Percentiles rank a stretch among this genome's conserved stretches.
Evolutionary conservation across 148 eudicot genomes (phyloP).

Genomic region (Heliosperma pusillum): DNA sequence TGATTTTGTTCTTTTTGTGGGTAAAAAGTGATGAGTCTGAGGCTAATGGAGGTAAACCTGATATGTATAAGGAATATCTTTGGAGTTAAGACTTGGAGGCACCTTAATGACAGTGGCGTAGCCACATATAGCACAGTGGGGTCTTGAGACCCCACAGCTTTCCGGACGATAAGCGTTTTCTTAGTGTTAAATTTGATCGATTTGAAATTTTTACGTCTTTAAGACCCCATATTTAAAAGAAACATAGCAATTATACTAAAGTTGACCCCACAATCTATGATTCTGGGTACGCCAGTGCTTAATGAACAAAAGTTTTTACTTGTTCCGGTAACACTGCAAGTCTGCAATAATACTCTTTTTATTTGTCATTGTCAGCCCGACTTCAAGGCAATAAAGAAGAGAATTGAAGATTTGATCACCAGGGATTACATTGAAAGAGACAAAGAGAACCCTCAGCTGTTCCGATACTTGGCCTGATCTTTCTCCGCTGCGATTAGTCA

Average conservation of each 20-base stretch:
- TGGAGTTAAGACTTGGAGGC: not conserved
- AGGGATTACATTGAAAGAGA: conserved; percentile 48
- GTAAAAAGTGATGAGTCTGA: not conserved
- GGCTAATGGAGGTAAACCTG: not conserved
- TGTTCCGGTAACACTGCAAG: not conserved
- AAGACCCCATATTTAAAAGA: too few relatives aligned
- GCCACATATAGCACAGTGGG: too few relatives aligned
- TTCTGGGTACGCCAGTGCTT: too few relatives aligned
- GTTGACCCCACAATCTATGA: too few relatives aligned
- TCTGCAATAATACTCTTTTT: not conserved
- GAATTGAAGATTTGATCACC: conserved; percentile 44
- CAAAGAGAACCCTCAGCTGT: conserved; percentile 41
- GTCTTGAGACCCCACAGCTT: too few relatives aligned
- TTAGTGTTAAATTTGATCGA: too few relatives aligned
- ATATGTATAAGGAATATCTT: not conserved
- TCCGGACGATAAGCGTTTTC: too few relatives aligned
- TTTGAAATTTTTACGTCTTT: too few relatives aligned
- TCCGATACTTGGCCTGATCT: conserved; percentile 42
- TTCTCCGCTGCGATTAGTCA: not conserved
- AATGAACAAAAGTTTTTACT: not conserved
- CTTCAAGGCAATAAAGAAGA: conserved; percentile 47
- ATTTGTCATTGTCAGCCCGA: conserved; percentile 35
- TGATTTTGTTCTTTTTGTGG: not conserved
- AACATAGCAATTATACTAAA: too few relatives aligned
- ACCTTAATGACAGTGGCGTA: too few relatives aligned